These are phyloP conservation scores for Coccinonectria pachysandricola DNA, from an alignment of 2,329 filamentous ascomycete genomes.

Conservation along the genomic window DNA sequence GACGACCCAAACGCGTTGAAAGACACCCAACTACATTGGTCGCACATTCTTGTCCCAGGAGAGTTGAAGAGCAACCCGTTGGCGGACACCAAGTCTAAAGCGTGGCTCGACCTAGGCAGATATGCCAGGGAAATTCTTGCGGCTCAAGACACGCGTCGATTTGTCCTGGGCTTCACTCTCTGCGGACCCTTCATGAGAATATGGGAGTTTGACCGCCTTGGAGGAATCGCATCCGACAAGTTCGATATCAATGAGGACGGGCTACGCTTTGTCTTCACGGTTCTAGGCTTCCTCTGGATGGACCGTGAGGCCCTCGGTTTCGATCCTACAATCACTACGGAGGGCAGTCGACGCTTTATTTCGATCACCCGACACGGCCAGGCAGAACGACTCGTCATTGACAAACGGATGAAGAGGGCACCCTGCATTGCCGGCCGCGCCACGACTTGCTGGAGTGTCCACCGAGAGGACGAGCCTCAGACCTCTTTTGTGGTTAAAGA, in stretches of 20 bases:
- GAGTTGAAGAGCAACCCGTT: slow-evolving; percentile 35
- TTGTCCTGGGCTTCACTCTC: slow-evolving; percentile 33
- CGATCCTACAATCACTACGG: slow-evolving; percentile 30
- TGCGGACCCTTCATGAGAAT: slow-evolving; percentile 30
- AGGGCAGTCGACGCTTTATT: slow-evolving; percentile 24
- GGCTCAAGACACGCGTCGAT: slow-evolving; percentile 29
- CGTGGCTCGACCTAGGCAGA: slow-evolving; percentile 30
- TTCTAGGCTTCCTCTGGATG: slow-evolving; percentile 33
- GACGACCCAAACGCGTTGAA: slow-evolving; percentile 13
- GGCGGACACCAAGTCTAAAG: slow-evolving; percentile 25
- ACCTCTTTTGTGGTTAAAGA: slow-evolving; percentile 33
- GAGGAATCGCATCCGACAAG: slow-evolving; percentile 32
- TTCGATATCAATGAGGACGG: slow-evolving; percentile 36
- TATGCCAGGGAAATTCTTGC: slow-evolving; percentile 34
- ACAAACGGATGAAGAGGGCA: slow-evolving; percentile 22
- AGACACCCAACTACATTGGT: slow-evolving; percentile 23
- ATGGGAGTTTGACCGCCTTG: slow-evolving; percentile 35
- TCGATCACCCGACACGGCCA: slow-evolving; percentile 26
- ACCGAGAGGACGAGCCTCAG: slow-evolving; percentile 23
- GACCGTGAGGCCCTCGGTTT: slow-evolving; percentile 30
- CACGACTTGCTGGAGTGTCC: slow-evolving; percentile 35
- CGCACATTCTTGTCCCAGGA: slow-evolving; percentile 32
- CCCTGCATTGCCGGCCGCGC: slow-evolving; percentile 27
- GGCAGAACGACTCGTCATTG: slow-evolving; percentile 31
- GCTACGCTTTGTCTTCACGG: slow-evolving; percentile 26